Evolutionary conservation across 208 protist genomes (phyloP).

Genomic region (Leishmania amazonensis): DNA sequence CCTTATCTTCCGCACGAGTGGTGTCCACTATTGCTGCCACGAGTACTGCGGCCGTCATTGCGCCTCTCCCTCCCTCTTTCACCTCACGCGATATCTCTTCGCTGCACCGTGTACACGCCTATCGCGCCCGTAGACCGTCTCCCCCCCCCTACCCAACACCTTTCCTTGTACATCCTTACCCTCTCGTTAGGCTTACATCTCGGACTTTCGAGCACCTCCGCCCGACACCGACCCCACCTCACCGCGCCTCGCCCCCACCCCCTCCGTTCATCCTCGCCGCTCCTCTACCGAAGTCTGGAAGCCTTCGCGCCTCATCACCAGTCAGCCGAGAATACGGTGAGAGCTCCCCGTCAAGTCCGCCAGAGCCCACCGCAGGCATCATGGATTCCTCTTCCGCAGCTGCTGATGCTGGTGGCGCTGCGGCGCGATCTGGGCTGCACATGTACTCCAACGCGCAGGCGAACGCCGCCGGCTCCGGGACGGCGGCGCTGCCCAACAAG

Average conservation of each 20-base stretch:
- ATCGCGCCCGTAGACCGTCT: neutral
- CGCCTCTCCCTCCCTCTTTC: neutral
- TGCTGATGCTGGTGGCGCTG: neutral
- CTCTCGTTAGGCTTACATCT: neutral
- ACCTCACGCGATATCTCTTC: conserved; percentile 1
- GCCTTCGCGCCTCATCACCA: neutral
- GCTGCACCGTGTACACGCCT: conserved; percentile 6
- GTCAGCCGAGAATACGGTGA: neutral
- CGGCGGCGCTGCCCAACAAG: conserved; percentile 18
- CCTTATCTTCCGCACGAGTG: neutral
- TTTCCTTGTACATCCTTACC: neutral
- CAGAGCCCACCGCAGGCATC: neutral
- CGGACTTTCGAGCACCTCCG: too few relatives aligned
- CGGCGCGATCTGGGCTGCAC: conserved; percentile 18
- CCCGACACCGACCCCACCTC: neutral
- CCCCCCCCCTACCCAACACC: neutral
- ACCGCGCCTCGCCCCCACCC: neutral
- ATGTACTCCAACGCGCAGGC: conserved; percentile 20
- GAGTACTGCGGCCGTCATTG: neutral
- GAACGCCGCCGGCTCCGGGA: conserved; percentile 9
- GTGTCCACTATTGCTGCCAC: neutral
- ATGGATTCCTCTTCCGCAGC: conserved; percentile 28
- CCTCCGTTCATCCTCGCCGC: neutral
- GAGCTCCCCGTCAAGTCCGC: neutral
- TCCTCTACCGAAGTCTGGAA: neutral